A percentile compares a stretch with the other conserved stretches of the same genome.
phyloP scores from a whole-genome alignment of 192 early-diverging fungal species.

The Phycomyces blakesleeanus region DNA sequence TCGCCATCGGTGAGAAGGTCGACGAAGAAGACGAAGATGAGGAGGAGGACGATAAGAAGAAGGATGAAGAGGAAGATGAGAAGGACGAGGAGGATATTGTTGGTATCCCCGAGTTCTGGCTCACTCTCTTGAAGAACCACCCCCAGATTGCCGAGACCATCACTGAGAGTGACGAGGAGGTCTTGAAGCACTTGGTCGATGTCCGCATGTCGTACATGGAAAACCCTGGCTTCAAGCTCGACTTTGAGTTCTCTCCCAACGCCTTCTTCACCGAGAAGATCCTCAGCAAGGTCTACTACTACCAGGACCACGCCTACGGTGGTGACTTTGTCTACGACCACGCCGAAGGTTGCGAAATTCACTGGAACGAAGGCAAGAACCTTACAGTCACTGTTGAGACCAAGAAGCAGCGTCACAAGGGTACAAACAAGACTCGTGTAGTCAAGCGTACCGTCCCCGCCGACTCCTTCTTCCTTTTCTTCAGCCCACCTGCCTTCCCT shows the following conservation, averaged over 20 bases:
- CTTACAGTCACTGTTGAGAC: constrained; percentile 91
- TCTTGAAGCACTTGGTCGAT: constrained; percentile 85
- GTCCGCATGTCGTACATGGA: constrained; percentile 81
- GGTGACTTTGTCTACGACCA: constrained; percentile 90
- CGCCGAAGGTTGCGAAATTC: constrained; percentile 85
- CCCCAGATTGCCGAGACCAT: constrained; percentile 77
- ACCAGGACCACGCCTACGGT: constrained; percentile 74
- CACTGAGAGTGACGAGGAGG: constrained; percentile 87
- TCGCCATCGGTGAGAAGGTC: constrained; percentile 57
- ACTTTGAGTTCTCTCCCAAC: constrained; percentile 90
- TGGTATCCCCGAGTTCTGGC: constrained; percentile 97
- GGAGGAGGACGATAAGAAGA: constrained; percentile 38
- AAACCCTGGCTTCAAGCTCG: constrained; percentile 91
- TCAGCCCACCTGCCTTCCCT: constrained; percentile 76
- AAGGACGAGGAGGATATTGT: constrained; percentile 43
- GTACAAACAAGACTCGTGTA: constrained; percentile 95
- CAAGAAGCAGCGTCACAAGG: constrained; percentile 99
- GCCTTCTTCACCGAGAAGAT: constrained; percentile 83
- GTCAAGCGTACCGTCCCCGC: constrained; percentile 96
- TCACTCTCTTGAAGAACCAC: constrained; percentile 88
- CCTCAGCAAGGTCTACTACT: constrained; percentile 92
- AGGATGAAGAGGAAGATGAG: constrained; percentile 45
- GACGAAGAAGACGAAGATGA: constrained; percentile 59
- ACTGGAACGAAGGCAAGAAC: constrained; percentile 98
- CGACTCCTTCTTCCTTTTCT: constrained; percentile 98